These are phyloP conservation scores for Nakazawaea anatomiae DNA, from an alignment of 805 yeast species.

Conservation along the genomic window DNA sequence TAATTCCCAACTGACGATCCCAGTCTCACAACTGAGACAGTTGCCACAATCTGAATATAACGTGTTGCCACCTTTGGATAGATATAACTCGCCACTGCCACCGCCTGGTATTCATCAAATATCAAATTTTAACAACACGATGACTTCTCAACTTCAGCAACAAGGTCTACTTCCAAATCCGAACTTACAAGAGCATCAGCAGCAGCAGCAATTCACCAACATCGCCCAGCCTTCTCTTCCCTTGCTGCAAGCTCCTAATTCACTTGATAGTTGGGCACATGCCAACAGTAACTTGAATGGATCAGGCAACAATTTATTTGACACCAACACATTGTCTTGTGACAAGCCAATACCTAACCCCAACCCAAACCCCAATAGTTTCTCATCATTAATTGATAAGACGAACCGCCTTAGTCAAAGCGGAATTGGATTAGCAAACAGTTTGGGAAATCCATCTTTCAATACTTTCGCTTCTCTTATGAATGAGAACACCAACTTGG, in stretches of 20 bases:
- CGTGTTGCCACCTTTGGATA: constrained; percentile 5
- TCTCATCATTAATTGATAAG: not conserved
- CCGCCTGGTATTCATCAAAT: constrained; percentile 1
- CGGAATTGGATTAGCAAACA: not conserved
- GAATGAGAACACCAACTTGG: not conserved
- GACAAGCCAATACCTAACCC: not conserved
- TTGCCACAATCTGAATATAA: constrained; percentile 25
- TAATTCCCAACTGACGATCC: constrained; percentile 15
- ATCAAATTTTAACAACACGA: constrained; percentile 3
- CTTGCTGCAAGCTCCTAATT: not conserved
- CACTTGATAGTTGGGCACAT: not conserved
- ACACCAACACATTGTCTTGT: not conserved
- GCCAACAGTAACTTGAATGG: not conserved
- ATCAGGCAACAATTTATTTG: not conserved
- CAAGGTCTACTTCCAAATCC: constrained; percentile 1
- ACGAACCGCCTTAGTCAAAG: not conserved
- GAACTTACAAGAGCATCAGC: constrained; percentile 3
- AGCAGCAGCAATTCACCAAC: not conserved
- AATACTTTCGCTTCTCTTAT: not conserved
- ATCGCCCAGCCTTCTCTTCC: not conserved
- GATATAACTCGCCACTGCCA: not conserved
- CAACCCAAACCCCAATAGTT: not conserved
- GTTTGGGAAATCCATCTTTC: not conserved
- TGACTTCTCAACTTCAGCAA: constrained; percentile 3
- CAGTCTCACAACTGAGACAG: constrained; percentile 28